Evolutionary conservation across 169 alveolate species (phyloP).

Genomic region (Eimeria mitis): DNA sequence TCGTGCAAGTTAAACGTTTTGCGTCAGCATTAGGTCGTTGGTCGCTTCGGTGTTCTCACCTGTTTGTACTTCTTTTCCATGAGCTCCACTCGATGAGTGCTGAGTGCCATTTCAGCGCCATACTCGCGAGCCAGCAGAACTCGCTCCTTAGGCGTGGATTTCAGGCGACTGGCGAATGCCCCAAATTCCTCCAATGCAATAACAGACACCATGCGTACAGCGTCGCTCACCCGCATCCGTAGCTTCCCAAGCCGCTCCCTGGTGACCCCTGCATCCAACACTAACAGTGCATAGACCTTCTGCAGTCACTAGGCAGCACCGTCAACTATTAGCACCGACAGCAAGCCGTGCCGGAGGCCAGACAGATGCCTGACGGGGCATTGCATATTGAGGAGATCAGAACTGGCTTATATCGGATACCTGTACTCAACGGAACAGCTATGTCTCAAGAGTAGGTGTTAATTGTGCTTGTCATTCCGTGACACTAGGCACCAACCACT

Average conservation of each 20-base stretch:
- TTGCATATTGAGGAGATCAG: not conserved
- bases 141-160: conserved; percentile 69
- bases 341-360: not conserved
- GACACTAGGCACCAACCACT: not conserved
- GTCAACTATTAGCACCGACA: not conserved
- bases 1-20: not conserved
- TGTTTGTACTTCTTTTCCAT: conserved; percentile 59
- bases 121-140: conserved; percentile 66
- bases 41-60: not conserved
- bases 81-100: conserved; percentile 63
- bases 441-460: not conserved
- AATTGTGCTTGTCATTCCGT: not conserved
- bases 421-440: not conserved
- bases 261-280: conserved; percentile 38
- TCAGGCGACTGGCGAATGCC: conserved; percentile 58
- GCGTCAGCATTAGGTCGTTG: not conserved
- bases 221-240: conserved; percentile 71
- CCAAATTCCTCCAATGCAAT: conserved; percentile 67
- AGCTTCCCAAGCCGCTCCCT: conserved; percentile 65
- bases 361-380: not conserved
- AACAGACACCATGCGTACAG: conserved; percentile 65
- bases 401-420: not conserved
- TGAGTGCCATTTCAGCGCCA: conserved; percentile 71
- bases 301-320: not conserved
- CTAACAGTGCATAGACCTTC: not conserved